Conservation (phyloP, 2,329 filamentous ascomycete genomes). For the Colletotrichum sp. region DNA sequence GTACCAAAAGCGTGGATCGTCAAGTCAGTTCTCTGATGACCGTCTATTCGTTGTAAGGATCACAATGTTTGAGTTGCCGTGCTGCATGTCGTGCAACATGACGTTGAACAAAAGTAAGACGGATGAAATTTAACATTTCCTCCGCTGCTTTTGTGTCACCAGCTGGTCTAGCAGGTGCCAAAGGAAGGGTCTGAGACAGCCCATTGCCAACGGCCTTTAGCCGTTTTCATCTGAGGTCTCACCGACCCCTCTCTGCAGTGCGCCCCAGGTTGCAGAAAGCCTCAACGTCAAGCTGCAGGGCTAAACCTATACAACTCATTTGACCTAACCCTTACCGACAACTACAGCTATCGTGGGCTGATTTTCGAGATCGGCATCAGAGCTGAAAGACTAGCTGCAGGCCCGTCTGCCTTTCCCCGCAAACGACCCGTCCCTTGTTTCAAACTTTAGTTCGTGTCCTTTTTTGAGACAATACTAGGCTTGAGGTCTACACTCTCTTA, state of each 20-base stretch:
- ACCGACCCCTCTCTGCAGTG: neutral
- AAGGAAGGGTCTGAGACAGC: neutral
- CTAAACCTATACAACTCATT: neutral
- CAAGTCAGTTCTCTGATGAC: neutral
- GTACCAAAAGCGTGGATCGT: neutral
- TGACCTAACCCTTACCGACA: neutral
- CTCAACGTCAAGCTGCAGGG: neutral
- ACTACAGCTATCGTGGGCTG: neutral
- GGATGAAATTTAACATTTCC: neutral
- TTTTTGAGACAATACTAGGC: neutral
- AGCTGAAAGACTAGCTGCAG: neutral
- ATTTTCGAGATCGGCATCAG: neutral
- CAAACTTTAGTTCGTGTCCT: neutral
- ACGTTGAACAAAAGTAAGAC: neutral
- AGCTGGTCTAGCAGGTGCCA: neutral
- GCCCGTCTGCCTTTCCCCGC: neutral
- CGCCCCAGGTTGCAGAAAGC: neutral
- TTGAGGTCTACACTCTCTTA: neutral
- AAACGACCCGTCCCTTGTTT: neutral
- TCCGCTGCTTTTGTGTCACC: neutral
- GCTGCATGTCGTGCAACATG: neutral
- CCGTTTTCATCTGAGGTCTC: neutral
- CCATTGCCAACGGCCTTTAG: neutral
- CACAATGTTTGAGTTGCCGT: neutral
- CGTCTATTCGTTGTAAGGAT: neutral